These are phyloP conservation scores for Cryphonectria radicalis DNA, from an alignment of 2,329 filamentous ascomycete species.

Conservation along the genomic window DNA sequence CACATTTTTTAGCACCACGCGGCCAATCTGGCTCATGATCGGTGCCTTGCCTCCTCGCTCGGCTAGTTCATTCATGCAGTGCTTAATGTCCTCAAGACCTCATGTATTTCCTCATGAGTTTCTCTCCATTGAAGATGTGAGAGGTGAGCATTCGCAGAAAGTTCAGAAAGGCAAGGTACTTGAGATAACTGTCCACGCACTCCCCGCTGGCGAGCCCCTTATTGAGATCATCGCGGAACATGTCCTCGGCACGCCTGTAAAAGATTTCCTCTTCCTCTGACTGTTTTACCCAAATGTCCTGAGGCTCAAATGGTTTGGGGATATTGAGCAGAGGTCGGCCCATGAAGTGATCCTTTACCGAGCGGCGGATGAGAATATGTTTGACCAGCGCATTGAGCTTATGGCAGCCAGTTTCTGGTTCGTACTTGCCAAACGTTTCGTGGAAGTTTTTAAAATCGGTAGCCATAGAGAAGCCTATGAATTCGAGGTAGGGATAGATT, in stretches of 20 bases:
- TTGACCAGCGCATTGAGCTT: neutral
- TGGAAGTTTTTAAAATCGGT: neutral
- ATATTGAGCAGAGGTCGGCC: constrained; percentile 1
- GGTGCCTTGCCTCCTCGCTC: neutral
- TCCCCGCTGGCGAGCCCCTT: neutral
- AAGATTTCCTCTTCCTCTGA: neutral
- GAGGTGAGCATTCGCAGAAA: neutral
- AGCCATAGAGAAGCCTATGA: neutral
- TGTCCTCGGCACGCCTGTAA: neutral
- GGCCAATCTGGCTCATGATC: neutral
- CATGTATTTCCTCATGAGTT: neutral
- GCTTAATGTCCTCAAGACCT: neutral
- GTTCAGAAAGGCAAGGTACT: neutral
- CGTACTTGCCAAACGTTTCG: neutral
- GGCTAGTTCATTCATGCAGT: neutral
- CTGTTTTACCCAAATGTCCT: neutral
- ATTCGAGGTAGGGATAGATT: neutral
- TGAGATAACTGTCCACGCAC: neutral
- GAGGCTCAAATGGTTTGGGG: neutral
- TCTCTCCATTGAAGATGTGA: neutral
- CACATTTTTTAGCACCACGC: neutral
- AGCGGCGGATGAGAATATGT: neutral
- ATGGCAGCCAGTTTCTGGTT: neutral
- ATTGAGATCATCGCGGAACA: neutral
- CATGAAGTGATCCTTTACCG: neutral